Evolutionary conservation across 768 basidiomycete species (phyloP).

Genomic region (Russula ochroleuca): DNA sequence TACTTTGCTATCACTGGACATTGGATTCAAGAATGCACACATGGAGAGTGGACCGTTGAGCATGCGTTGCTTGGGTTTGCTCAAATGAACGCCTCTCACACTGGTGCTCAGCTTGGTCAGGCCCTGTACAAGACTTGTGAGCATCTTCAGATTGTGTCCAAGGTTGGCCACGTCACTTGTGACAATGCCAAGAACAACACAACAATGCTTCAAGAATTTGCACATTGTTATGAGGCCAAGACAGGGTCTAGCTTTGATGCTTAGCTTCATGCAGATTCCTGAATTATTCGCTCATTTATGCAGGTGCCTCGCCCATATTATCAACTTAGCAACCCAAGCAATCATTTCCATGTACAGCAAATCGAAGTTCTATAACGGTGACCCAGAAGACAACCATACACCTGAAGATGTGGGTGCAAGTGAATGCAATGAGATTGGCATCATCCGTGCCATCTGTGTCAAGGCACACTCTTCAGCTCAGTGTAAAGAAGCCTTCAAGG

Average conservation of each 20-base stretch:
- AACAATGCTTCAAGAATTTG: background rate
- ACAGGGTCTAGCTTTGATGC: too few relatives aligned
- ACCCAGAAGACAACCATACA: background rate
- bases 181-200: background rate
- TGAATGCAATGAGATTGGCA: background rate
- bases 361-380: background rate
- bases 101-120: constrained; percentile 33
- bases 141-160: constrained; percentile 13
- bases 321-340: too few relatives aligned
- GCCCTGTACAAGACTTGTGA: constrained; percentile 29
- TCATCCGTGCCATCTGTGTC: background rate
- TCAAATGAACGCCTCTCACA: constrained; percentile 5
- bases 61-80: background rate
- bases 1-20: constrained; percentile 4
- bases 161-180: background rate
- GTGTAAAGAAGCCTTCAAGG: background rate
- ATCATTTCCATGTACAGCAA: too few relatives aligned
- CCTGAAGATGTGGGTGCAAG: background rate
- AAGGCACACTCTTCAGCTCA: background rate
- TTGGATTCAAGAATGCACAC: background rate
- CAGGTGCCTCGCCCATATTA: background rate
- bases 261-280: too few relatives aligned
- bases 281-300: too few relatives aligned
- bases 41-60: background rate
- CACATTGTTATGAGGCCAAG: too few relatives aligned